Evolutionary conservation across 495 filamentous ascomycete genomes (phyloP), one percentile per base, ranked within the genome.

Genomic region (Penicillium chermesinum): DNA sequence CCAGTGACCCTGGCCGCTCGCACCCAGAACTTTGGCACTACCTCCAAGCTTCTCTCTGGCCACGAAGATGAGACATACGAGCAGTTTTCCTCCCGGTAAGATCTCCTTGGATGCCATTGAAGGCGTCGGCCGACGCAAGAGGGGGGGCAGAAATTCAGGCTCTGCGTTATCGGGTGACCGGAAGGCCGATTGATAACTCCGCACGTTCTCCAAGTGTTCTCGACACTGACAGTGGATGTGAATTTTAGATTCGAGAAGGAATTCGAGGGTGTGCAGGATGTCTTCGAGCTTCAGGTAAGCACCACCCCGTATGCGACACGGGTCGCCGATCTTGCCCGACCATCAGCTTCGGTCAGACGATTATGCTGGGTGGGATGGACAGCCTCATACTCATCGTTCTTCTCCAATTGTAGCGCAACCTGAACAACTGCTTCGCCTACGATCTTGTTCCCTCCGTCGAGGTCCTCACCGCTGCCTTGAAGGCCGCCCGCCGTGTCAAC

Each of bases 391-490:
- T 38, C 3, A 42, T 12, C 8, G 10, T 17, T 9, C 16, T 9
- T 7, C 12, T 5, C 33, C 34, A 38, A 15, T 17, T 46, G 51
- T 61, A 98, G 90, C 90, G 93, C 66, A 99, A 99, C 74, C 80
- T 99, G 57, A 99, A 99, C 85, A 99, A 99, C 76, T 90, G 87
- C 69, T 99, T 99, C 75, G 93, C 93, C 68, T 99, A 99, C 84
- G 93, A 99, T 81, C 83, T 99, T 63, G 93, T 99, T 53, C 93
- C 93, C 57, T 91, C 91, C 43, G 82, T 91, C 44, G 83, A 88
- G 58, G 94, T 99, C 64, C 83, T 96, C 71, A 79, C 81, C 58
- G 91, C 93, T 57, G 93, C 93, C 46, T 80, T 99, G 45, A 84
- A 80, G 67, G 93, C 93, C 52, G 93, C 93, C 42, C 78, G 93